Percentiles rank a stretch among this genome's conserved stretches.
Evolutionary conservation across 2,329 filamentous ascomycete genomes (phyloP).

Genomic region (Knufia fluminis): DNA sequence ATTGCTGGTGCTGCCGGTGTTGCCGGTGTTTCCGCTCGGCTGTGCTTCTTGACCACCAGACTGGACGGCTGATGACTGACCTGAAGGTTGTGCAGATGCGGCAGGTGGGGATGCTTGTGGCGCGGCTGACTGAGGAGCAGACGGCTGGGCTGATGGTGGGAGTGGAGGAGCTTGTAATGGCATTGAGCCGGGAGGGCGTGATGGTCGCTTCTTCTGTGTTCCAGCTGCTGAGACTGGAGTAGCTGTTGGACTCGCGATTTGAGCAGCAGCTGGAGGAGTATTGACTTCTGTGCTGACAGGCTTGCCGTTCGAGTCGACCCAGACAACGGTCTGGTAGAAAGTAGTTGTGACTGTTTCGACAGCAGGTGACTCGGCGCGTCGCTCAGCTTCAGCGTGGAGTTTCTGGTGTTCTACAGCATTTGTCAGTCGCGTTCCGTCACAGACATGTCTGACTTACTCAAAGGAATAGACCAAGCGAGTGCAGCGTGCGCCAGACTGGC

Average conservation of each 20-base stretch:
- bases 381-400: not conserved
- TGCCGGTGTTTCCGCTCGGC: too few relatives aligned
- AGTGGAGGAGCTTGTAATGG: too few relatives aligned
- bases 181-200: too few relatives aligned
- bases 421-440: not conserved
- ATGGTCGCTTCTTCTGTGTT: not conserved
- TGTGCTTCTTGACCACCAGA: too few relatives aligned
- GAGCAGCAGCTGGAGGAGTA: constrained; percentile 9
- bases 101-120: too few relatives aligned
- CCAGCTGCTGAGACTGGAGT: not conserved
- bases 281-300: constrained; percentile 36
- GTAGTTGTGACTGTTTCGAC: constrained; percentile 34
- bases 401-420: not conserved
- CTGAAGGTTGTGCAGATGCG: too few relatives aligned
- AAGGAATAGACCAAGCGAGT: not conserved
- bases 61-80: too few relatives aligned
- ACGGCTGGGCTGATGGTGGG: too few relatives aligned
- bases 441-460: not conserved
- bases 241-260: constrained; percentile 19
- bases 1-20: not conserved
- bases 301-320: constrained; percentile 50
- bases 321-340: constrained; percentile 43
- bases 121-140: too few relatives aligned
- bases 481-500: not conserved
- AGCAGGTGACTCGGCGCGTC: constrained; percentile 27